phyloP scores from a whole-genome alignment of 1,284 basidiomycete species.

The Cryptococcus sp. region DNA sequence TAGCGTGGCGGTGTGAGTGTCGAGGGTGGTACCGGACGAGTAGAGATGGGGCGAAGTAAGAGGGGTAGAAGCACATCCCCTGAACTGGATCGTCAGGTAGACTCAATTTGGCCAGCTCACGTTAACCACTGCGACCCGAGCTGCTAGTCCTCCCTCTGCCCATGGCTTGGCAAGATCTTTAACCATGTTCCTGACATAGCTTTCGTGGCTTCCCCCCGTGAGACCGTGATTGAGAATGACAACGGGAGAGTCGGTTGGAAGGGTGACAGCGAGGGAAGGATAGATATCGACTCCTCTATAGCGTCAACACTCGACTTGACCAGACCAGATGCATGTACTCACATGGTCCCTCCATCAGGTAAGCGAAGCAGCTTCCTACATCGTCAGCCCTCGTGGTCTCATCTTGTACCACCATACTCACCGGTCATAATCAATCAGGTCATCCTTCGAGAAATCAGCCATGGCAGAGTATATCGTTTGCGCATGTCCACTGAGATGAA shows the following conservation, averaged over 20 bases:
- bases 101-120: constrained; percentile 32
- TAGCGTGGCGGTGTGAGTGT: constrained; percentile 73
- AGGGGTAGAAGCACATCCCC: constrained; percentile 87
- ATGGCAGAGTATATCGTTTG: constrained; percentile 48
- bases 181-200: constrained; percentile 76
- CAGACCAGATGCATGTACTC: constrained; percentile 7
- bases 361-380: constrained; percentile 56
- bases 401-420: constrained; percentile 48
- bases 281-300: constrained; percentile 51
- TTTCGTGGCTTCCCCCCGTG: constrained; percentile 84
- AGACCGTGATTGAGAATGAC: constrained; percentile 74
- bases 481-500: constrained; percentile 41
- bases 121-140: constrained; percentile 80
- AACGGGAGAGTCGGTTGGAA: constrained; percentile 65
- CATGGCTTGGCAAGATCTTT: constrained; percentile 59
- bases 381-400: constrained; percentile 47
- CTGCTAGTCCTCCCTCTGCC: constrained; percentile 72
- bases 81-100: constrained; percentile 50
- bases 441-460: constrained; percentile 60
- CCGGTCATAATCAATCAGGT: constrained; percentile 67
- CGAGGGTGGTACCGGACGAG: constrained; percentile 72
- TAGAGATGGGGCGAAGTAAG: constrained; percentile 68
- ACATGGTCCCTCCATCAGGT: constrained; percentile 67
- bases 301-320: not conserved
- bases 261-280: constrained; percentile 48